phyloP scores from a whole-genome alignment of 495 filamentous ascomycete species.

The Penicillium riverlandense region DNA sequence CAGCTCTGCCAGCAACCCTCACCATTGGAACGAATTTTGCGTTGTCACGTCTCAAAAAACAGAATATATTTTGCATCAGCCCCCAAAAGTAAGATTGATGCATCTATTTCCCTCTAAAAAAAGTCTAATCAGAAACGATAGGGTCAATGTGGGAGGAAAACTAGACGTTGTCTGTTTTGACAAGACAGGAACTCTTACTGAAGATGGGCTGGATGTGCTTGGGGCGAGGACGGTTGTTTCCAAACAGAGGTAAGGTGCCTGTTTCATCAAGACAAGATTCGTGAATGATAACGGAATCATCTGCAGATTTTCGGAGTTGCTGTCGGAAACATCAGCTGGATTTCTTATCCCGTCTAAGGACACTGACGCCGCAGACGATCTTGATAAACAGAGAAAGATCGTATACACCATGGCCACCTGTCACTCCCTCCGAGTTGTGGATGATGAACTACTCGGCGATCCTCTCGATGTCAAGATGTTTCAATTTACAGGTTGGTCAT shows the following conservation, averaged over 20 bases:
- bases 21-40: slow-evolving; percentile 97
- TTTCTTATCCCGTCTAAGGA: slow-evolving; percentile 41
- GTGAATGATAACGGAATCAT: slow-evolving; percentile 6
- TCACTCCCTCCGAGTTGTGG: slow-evolving; percentile 80
- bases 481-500: slow-evolving; percentile 90
- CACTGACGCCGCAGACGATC: slow-evolving; percentile 48
- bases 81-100: slow-evolving; percentile 57
- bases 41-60: slow-evolving; percentile 72
- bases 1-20: slow-evolving; percentile 91
- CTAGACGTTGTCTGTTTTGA: slow-evolving; percentile 96
- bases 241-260: slow-evolving; percentile 35
- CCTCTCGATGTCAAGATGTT: slow-evolving; percentile 99
- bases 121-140: slow-evolving; percentile 5
- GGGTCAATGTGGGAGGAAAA: slow-evolving; percentile 93
- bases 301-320: slow-evolving; percentile 52
- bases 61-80: slow-evolving; percentile 94
- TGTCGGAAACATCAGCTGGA: slow-evolving; percentile 43
- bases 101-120: no score
- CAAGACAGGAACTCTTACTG: slow-evolving; percentile 95
- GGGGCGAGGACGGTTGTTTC: slow-evolving; percentile 70
- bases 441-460: slow-evolving; percentile 85
- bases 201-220: slow-evolving; percentile 93
- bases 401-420: slow-evolving; percentile 97
- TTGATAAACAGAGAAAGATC: slow-evolving; percentile 59
- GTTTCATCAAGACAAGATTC: neutral